Evolutionary conservation across 306 rosid species (phyloP), one percentile per base, ranked within the genome.

Genomic region (Ammopiptanthus mongolicus): DNA sequence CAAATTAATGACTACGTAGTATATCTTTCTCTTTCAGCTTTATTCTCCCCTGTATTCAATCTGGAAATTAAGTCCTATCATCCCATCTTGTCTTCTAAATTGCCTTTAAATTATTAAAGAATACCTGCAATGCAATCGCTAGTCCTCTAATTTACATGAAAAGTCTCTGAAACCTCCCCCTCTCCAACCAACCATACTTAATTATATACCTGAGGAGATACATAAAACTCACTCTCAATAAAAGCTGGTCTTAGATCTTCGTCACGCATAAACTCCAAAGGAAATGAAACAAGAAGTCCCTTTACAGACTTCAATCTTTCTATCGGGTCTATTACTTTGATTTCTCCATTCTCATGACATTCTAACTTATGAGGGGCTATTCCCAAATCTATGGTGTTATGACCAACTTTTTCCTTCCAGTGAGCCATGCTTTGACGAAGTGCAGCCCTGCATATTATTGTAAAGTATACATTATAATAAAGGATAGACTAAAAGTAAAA

Each of bases 241-340:
- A 92, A 90, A 62, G 87, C 99, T 17, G 99, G 99, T 87, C 99
- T 82, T 25, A 96, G 78, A 79, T 96, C 98, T 90, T 96, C 99
- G 59, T 84, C 86, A 74, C 91, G 76, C 90, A 96, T 91, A 87
- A 96, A 96, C 65, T 96, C 96, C 80, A 96, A 75, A 8, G 99
- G 98, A 82, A 90, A 92, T 3, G 87, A 96, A 56, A 96, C 99
- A 44, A 96, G 99, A 84, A 86, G 98, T 10, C 98, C 99, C 79
- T 69, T 87, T 42, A 92, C 78, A 61, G 75, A 73, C 67, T 71
- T 82, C 82, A 96, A 84, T 83, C 83, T 92, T 29, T 85, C 93
- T 55, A 42, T 64, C 0, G 91, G 87, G 71, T 90, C 88, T 18
- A 69, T 79, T 63, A 5, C 79, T 61, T 68, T 80, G 2, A 47